These are phyloP conservation scores for Tetracladium marchalianum DNA, from an alignment of 495 filamentous ascomycete genomes.

Conservation along the genomic window DNA sequence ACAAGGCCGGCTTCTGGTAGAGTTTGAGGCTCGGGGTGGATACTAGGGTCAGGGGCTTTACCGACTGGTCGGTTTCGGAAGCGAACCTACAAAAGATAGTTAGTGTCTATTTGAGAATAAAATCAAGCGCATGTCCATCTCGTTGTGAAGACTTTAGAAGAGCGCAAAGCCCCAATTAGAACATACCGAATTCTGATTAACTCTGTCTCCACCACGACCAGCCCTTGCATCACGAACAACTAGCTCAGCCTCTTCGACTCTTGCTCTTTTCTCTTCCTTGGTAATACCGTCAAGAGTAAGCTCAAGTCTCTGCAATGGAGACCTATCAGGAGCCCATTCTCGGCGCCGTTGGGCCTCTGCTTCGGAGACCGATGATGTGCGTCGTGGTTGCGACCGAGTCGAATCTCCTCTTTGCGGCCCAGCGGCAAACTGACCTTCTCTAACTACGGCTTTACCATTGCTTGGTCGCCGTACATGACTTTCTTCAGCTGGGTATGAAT, in stretches of 20 bases:
- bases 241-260: slow-evolving; percentile 69
- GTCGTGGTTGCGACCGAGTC: not conserved
- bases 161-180: not conserved
- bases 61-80: slow-evolving; percentile 21
- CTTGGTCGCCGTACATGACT: not conserved
- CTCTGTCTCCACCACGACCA: slow-evolving; percentile 20
- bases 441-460: slow-evolving; percentile 3
- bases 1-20: slow-evolving; percentile 9
- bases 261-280: slow-evolving; percentile 81
- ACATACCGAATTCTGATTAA: slow-evolving; percentile 14
- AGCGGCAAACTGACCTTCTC: not conserved
- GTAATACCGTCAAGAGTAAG: slow-evolving; percentile 77
- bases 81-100: slow-evolving; percentile 1
- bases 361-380: slow-evolving; percentile 9
- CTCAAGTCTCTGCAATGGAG: slow-evolving; percentile 87
- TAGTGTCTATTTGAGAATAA: not conserved
- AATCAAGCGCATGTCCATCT: slow-evolving; percentile 6
- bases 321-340: slow-evolving; percentile 66
- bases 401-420: not conserved
- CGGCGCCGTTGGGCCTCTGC: slow-evolving; percentile 19
- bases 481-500: not conserved
- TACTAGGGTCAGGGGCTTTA: slow-evolving; percentile 9
- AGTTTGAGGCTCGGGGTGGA: slow-evolving; percentile 12
- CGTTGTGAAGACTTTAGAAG: slow-evolving; percentile 6
- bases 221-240: slow-evolving; percentile 41